Percentiles rank a stretch among this genome's conserved stretches.
Evolutionary conservation across 2,329 filamentous ascomycete species (phyloP).

Genomic region (Pyrenochaeta sp.): DNA sequence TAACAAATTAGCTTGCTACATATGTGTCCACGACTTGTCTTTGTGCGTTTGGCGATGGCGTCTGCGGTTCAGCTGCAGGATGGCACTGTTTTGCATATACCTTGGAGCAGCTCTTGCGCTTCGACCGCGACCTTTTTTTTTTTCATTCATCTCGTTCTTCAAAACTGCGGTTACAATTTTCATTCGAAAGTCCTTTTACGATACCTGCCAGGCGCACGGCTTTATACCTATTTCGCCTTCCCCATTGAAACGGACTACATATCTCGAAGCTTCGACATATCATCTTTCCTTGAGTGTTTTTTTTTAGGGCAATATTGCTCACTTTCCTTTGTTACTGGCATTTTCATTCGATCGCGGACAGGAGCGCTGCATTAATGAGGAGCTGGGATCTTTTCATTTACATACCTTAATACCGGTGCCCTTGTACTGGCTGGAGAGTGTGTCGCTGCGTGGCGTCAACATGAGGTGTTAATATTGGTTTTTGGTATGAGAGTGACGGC

Average conservation of each 20-base stretch:
- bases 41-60: constrained; percentile 43
- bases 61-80: constrained; percentile 33
- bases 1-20: constrained; percentile 25
- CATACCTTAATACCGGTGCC: constrained; percentile 13
- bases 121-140: constrained; percentile 12
- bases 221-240: constrained; percentile 14
- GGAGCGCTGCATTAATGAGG: not conserved
- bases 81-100: constrained; percentile 41
- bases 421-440: constrained; percentile 4
- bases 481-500: constrained; percentile 1
- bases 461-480: not conserved
- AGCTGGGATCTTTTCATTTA: constrained; percentile 1
- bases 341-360: not conserved
- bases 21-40: constrained; percentile 45
- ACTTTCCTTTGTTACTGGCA: not conserved
- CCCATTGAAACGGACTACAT: constrained; percentile 4
- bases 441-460: not conserved
- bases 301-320: not conserved
- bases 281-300: constrained; percentile 15
- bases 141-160: constrained; percentile 6
- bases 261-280: constrained; percentile 16
- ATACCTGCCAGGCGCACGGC: constrained; percentile 41
- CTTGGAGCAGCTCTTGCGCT: constrained; percentile 8
- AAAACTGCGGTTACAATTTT: constrained; percentile 20
- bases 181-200: constrained; percentile 16